phyloP scores from a whole-genome alignment of 352 stramenopile genomes.

The Peronospora farinosa region DNA sequence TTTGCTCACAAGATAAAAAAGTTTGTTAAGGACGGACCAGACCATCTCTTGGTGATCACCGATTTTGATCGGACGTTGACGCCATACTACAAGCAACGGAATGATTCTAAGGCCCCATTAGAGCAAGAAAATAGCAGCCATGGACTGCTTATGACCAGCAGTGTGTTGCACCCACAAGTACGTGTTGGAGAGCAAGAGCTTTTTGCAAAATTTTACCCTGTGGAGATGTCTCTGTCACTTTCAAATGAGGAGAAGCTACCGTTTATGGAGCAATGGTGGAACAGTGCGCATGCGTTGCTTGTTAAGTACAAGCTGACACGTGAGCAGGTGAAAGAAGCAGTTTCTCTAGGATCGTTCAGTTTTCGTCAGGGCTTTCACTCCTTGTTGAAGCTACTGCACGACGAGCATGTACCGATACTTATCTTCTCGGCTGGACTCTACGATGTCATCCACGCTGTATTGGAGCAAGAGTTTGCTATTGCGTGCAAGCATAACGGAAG shows the following conservation, averaged over 20 bases:
- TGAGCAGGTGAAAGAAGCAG: conserved; percentile 10
- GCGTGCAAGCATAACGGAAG: conserved; percentile 11
- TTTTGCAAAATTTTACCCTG: conserved; percentile 60
- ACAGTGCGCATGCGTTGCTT: too few species aligned
- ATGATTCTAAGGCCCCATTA: conserved; percentile 5
- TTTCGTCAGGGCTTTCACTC: conserved; percentile 49
- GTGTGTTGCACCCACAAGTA: conserved; percentile 22
- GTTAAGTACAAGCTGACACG: too few species aligned
- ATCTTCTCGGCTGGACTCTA: conserved; percentile 57
- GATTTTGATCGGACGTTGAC: conserved; percentile 48
- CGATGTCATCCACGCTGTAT: conserved; percentile 45
- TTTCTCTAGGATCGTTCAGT: conserved; percentile 29
- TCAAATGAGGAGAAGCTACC: too few species aligned
- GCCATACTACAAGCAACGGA: conserved; percentile 26
- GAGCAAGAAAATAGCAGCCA: conserved; percentile 18
- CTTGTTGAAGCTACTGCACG: conserved; percentile 19
- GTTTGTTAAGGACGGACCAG: conserved; percentile 52
- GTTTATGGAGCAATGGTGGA: too few species aligned
- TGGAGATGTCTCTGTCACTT: conserved; percentile 24
- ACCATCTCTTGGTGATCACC: conserved; percentile 60
- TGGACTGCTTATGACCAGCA: conserved; percentile 4
- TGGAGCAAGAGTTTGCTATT: conserved; percentile 40
- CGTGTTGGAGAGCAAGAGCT: conserved; percentile 14
- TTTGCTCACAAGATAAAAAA: conserved; percentile 72
- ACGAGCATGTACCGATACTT: conserved; percentile 43